phyloP scores from a whole-genome alignment of 2,329 filamentous ascomycete species.

The Scedosporium boydii region DNA sequence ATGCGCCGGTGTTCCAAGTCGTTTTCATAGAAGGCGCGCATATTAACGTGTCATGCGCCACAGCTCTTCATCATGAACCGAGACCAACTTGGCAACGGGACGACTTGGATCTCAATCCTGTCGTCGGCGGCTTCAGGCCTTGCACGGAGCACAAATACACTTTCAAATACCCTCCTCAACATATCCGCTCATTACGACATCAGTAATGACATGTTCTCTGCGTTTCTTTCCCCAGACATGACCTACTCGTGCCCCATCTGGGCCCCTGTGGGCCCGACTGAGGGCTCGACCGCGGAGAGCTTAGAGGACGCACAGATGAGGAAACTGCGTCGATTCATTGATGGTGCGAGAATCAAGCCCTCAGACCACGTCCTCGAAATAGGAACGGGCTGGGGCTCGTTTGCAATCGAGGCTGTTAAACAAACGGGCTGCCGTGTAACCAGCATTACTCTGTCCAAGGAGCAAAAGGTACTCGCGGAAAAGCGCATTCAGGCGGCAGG shows the following conservation, averaged over 20 bases:
- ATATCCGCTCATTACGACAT: constrained; percentile 68
- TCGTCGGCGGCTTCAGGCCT: constrained; percentile 48
- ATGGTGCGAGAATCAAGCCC: constrained; percentile 51
- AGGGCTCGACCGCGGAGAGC: constrained; percentile 39
- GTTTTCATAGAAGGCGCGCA: background rate
- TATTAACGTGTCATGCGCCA: background rate
- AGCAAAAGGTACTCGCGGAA: constrained; percentile 61
- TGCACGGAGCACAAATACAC: constrained; percentile 46
- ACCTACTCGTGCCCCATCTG: constrained; percentile 66
- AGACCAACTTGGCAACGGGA: constrained; percentile 53
- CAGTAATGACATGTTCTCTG: constrained; percentile 66
- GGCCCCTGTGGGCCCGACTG: constrained; percentile 18
- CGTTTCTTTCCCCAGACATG: constrained; percentile 67
- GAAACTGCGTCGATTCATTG: constrained; percentile 57
- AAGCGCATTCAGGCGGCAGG: constrained; percentile 52
- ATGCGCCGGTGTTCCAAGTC: too few species aligned
- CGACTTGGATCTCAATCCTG: constrained; percentile 50
- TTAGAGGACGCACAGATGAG: constrained; percentile 58
- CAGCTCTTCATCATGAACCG: constrained; percentile 64
- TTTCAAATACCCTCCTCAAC: constrained; percentile 52
- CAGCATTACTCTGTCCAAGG: constrained; percentile 55
- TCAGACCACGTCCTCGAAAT: constrained; percentile 66
- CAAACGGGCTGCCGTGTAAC: constrained; percentile 60
- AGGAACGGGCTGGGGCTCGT: constrained; percentile 66
- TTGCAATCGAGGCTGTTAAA: constrained; percentile 60